Evolutionary conservation across 1,284 basidiomycete species (phyloP).

Genomic region (Exsudoporus floridanus): DNA sequence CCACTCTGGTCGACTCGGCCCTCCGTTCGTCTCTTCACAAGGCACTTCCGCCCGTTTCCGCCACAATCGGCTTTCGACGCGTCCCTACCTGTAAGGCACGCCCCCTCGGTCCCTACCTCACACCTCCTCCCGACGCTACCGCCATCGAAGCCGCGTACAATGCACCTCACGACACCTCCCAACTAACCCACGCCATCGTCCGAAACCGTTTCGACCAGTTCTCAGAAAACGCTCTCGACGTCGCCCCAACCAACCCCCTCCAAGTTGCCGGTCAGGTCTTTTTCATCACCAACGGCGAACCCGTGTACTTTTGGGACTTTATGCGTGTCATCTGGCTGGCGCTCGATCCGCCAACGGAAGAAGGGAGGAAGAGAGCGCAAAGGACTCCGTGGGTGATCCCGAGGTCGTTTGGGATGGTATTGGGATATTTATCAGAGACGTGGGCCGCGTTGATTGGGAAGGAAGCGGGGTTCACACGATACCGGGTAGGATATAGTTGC

Average conservation of each 20-base stretch:
- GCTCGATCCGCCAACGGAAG: conserved; percentile 59
- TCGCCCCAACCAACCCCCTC: conserved; percentile 53
- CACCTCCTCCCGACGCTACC: conserved; percentile 57
- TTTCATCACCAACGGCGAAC: conserved; percentile 98
- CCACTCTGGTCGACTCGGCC: conserved; percentile 21
- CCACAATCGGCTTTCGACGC: conserved; percentile 59
- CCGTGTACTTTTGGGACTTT: conserved; percentile 96
- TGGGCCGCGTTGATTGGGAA: conserved; percentile 76
- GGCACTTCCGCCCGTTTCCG: conserved; percentile 62
- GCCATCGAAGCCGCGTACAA: conserved; percentile 63
- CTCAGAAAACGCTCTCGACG: conserved; percentile 53
- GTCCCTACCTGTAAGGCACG: conserved; percentile 78
- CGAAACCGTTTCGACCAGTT: conserved; percentile 78
- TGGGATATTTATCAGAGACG: conserved; percentile 75
- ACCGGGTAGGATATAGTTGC: conserved; percentile 78
- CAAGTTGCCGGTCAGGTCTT: conserved; percentile 92
- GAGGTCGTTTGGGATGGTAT: conserved; percentile 61
- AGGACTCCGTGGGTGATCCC: conserved; percentile 57
- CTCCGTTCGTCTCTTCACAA: conserved; percentile 44
- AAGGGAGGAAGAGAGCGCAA: conserved; percentile 33
- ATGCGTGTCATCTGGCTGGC: conserved; percentile 82
- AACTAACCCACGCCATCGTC: conserved; percentile 56
- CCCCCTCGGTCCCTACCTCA: conserved; percentile 77
- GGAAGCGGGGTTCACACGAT: conserved; percentile 88
- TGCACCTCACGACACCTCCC: conserved; percentile 45